Base-by-base conservation (phyloP, 2,329 filamentous ascomycete species). In the Verticillium albo-atrum region DNA sequence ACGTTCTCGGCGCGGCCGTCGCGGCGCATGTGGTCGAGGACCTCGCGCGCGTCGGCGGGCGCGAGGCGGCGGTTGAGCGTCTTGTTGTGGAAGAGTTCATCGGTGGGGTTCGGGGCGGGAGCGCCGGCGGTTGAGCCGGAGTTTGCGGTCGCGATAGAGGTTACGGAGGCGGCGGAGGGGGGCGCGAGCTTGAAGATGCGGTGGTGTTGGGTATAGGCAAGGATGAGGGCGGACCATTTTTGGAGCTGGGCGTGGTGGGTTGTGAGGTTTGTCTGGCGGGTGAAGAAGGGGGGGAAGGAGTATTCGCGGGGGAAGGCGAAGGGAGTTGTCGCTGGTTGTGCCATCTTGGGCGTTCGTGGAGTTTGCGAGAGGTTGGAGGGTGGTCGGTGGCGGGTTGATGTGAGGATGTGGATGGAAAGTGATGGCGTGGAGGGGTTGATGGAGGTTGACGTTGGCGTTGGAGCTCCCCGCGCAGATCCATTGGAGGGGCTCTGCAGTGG, bases 221-320 rank as follows among this genome's bases (percentile, higher is more conserved):
- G 91, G 70, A 98, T 86, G 17, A 97, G 85, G 32, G 85, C 75
- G n/a, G 89, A 87, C 95, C 95, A 99, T 75, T 93, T 93, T 61
- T 84, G 79, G 62, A 92, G 87, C 71, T 95, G 91, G 53, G 88
- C 86, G 74, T 88, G 85, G 70, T 83, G 88, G 10, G 90, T 94
- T 30, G 84, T 83, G 62, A 86, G 80, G 77, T 91, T 91, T 35
- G 88, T 84, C 74, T 95, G 91, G 58, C 86, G 86, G 59, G 89
- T 92, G 84, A 90, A 95, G 87, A 95, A 93, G 70, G 91, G 88
- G 0, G 91, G 91, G 79, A 92, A 94, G 77, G 79, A 78, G 82
- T 92, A 89, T 72, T 86, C 83, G 66, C 79, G 81, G 4, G 86
- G 86, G 73, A 86, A 89, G 42, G 67, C 58, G 73, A 87, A 88